A percentile compares a stretch with the other conserved stretches of the same genome.
These are phyloP conservation scores for Naganishia antarctica DNA, from an alignment of 768 basidiomycete genomes.

Conservation along the genomic window DNA sequence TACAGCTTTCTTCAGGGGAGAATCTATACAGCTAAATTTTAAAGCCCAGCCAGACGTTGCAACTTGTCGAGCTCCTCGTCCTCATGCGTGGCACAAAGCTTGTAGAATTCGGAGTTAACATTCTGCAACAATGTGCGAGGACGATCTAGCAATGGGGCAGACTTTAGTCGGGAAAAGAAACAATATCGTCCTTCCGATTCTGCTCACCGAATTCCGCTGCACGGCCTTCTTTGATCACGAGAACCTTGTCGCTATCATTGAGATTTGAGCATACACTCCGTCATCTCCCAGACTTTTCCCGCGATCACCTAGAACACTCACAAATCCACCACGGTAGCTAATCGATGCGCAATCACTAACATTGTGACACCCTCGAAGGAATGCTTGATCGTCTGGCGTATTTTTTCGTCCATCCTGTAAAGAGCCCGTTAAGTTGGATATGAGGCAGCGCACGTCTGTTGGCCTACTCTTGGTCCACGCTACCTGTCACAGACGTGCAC, in stretches of 20 bases:
- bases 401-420: conserved; percentile 47
- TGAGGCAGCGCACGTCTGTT: too few relatives aligned
- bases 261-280: background rate
- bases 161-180: background rate
- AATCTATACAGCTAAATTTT: too few relatives aligned
- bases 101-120: conserved; percentile 4
- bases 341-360: conserved; percentile 47
- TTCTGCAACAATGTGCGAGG: conserved; percentile 3
- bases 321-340: conserved; percentile 26
- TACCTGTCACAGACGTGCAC: conserved; percentile 57
- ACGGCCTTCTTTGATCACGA: background rate
- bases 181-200: background rate
- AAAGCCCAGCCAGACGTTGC: conserved; percentile 1
- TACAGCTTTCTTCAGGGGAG: too few relatives aligned
- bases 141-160: background rate
- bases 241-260: background rate
- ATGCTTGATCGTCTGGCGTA: conserved; percentile 44
- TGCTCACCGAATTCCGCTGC: background rate
- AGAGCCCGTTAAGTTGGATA: background rate
- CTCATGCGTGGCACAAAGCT: conserved; percentile 7
- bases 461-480: conserved; percentile 5
- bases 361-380: conserved; percentile 43
- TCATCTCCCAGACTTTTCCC: background rate
- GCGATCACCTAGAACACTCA: background rate
- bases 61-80: background rate